phyloP scores from a whole-genome alignment of 2,329 filamentous ascomycete species.

The Torrubiellomyces zombiae region DNA sequence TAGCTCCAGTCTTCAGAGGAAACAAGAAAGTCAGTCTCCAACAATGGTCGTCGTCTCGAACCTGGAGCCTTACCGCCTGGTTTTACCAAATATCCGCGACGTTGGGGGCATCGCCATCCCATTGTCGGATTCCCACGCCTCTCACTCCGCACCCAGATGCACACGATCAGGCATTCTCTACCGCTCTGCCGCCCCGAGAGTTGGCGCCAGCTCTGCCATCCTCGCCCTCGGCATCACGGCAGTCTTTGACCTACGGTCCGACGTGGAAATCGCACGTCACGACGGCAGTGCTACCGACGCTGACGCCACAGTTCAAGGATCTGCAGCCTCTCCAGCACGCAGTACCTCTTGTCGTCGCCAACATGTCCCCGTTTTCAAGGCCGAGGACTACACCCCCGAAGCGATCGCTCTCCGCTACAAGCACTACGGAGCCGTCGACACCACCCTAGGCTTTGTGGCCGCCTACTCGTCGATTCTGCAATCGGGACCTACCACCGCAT shows the following conservation, averaged over 20 bases:
- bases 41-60: no score
- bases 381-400: constrained; percentile 44
- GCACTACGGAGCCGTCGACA: constrained; percentile 37
- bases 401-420: constrained; percentile 42
- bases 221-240: constrained; percentile 39
- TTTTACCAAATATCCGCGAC: constrained; percentile 53
- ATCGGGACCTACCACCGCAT: constrained; percentile 28
- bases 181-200: constrained; percentile 48
- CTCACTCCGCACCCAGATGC: constrained; percentile 32
- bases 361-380: constrained; percentile 48
- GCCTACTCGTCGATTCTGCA: constrained; percentile 47
- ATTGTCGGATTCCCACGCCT: constrained; percentile 11
- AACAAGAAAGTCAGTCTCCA: no score
- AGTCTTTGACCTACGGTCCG: constrained; percentile 53
- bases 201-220: constrained; percentile 34
- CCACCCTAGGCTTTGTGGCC: constrained; percentile 40
- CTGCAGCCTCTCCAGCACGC: constrained; percentile 3
- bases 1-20: no score
- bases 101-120: constrained; percentile 40
- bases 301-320: no score
- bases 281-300: constrained; percentile 12
- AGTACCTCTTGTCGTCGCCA: constrained; percentile 29
- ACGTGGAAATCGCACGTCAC: constrained; percentile 36
- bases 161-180: constrained; percentile 43
- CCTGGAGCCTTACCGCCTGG: constrained; percentile 23